Evolutionary conservation across 352 stramenopile species (phyloP), one percentile per base, ranked within the genome.

Genomic region (Phytophthora quininea): DNA sequence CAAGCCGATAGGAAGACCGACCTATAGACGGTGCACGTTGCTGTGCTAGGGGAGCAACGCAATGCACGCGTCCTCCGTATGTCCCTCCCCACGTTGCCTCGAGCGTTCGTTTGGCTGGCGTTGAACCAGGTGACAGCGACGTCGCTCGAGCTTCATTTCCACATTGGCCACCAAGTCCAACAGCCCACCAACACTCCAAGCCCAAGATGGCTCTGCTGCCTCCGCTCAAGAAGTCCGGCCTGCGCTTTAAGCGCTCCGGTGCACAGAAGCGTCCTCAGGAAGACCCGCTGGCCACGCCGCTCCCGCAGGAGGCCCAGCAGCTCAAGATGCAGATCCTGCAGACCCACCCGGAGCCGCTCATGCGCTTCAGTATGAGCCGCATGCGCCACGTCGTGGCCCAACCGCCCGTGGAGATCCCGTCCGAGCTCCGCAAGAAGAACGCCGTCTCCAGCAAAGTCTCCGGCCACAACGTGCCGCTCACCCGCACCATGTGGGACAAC

Each of bases 331-430:
- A 85, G 48, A 86, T 90, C 48, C 53, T 89, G 24, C 53, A 77
- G 52, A 59, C 62, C 32, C 71, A 86, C 47, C 70, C 73, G 27
- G 68, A 81, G 57, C 77, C 78, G 51, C 70, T 76, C 31, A 71
- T 70, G 64, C 82, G 82, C 40, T 90, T 90, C 76, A 88, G 82
- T 40, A 63, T 90, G 61, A 89, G 77, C 64, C 77, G 83, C 67
- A 86, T 90, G 82, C 71, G 73, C 51, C 77, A 79, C 51, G 24
- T 86, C 14, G 82, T 79, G 42, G 69, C 78, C 43, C 53, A 68
- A 6, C 73, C 76, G 14, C 81, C 81, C 5, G 79, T 90, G 11
- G 68, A 82, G 58, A 81, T 88, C 54, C 82, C 82, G 0, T 67
- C 63, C 42, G 64, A 67, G 31, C 69, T 90, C 8, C 72, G 74